Base-by-base conservation (phyloP, 208 protist genomes). In the Trypanosoma avium region DNA sequence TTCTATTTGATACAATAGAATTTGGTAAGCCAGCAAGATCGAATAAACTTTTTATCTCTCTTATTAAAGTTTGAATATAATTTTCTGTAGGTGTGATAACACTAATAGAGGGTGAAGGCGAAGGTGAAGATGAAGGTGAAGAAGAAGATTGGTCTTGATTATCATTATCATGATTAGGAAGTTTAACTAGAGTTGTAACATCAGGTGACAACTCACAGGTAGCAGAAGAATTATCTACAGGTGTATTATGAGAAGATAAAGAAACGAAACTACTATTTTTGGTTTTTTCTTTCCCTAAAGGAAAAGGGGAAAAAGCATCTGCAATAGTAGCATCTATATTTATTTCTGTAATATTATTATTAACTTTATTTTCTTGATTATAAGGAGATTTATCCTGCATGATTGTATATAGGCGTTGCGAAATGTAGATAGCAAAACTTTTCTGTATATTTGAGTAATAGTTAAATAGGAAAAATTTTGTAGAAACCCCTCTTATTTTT, bases 1-100 rank as follows among this genome's bases (percentile, higher is more conserved):
- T 22, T 13, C 36, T 30, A 17, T n/a, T 38, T n/a, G 27, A 52
- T 10, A 22, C 4, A 5, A 58, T 29, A 33, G 1, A 19, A 1
- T 24, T 57, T 15, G 40, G 3, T 35, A 61, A 32, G 12, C 8
- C 10, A n/a, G 10, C 0, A 22, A 27, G 9, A 29, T 50, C 55
- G 2, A 47, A 1, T 2, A 32, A 26, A 0, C 46, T 17, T 32
- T 43, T 53, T 21, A 69, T 21, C 55, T 17, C n/a, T 12, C 24
- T 60, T 15, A 53, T 13, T 15, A 69, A 15, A 3, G 6, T 53
- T 3, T 33, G 10, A n/a, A 69, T 17, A 24, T 69, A 69, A 19
- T 9, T 49, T 19, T 59, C 63, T 21, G 43, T 4, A 24, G 53
- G 17, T 40, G 36, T 40, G 15, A 45, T 9, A 33, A 33, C 22